Evolutionary conservation across 1,284 basidiomycete species (phyloP), one percentile per base, ranked within the genome.

Genomic region (Tylopilus sp.): DNA sequence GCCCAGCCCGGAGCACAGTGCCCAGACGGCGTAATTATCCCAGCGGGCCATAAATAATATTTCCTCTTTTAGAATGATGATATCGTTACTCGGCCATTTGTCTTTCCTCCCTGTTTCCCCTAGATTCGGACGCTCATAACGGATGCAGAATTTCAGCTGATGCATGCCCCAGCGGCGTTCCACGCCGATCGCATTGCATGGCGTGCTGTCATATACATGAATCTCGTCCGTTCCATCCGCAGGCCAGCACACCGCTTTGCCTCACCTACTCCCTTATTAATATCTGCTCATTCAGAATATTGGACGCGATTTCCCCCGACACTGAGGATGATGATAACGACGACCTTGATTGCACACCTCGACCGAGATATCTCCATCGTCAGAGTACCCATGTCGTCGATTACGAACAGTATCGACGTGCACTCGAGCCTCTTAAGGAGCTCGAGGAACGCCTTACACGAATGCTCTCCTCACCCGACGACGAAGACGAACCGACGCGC

Each of bases 141-240:
- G 6, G 7, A 44, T 55, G 40, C 70, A 89, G 87, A 91, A 70
- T 91, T 91, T 61, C 88, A 90, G 65, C 74, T 90, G 12, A 67
- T 88, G 61, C 86, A 89, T 62, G 76, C 82, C 1, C 84, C 84
- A 6, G 80, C 78, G 33, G 78, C 82, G 23, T 90, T 90, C 65
- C 79, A 79, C 52, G 79, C 82, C 23, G 88, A 91, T 62, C 76
- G 88, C 55, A 79, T 86, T 51, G 86, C 88, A 30, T 91, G 88
- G 88, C 81, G 89, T 47, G 78, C 86, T 42, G 87, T 91, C 56
- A 86, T 91, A 59, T 90, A 90, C 68, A 76, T 91, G 53, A 91
- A 91, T 67, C 75, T 91, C 55, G 84, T 89, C 52, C 81, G 82
- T 60, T 91, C 88, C 51, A 71, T 91, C 58, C 80, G 82, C 55